phyloP scores from a whole-genome alignment of 495 filamentous ascomycete species.

The Choiromyces venosus region DNA sequence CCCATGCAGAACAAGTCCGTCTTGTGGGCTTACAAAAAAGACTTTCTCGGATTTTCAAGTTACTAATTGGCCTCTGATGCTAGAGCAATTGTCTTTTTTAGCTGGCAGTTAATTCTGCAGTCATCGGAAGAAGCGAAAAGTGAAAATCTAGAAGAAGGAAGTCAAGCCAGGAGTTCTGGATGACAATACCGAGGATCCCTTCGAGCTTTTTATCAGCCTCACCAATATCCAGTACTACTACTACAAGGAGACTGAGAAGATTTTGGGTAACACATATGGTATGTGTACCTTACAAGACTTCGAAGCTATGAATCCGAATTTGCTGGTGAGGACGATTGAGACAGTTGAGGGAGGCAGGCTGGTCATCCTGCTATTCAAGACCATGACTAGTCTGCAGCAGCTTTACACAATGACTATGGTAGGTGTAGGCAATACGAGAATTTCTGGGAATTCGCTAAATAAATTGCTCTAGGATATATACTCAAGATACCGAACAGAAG shows the following conservation, averaged over 20 bases:
- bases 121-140: constrained; percentile 95
- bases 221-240: constrained; percentile 98
- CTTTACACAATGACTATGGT: constrained; percentile 92
- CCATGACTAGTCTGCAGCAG: constrained; percentile 96
- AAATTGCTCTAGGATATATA: constrained; percentile 64
- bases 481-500: constrained; percentile 92
- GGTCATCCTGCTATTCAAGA: constrained; percentile 83
- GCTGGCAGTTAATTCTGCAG: constrained; percentile 44
- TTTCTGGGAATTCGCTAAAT: neutral
- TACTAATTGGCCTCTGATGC: constrained; percentile 25
- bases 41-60: constrained; percentile 84
- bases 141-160: constrained; percentile 96
- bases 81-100: neutral
- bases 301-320: constrained; percentile 93
- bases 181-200: constrained; percentile 91
- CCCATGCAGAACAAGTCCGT: constrained; percentile 95
- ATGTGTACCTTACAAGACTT: constrained; percentile 99
- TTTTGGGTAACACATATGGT: constrained; percentile 95
- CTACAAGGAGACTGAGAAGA: constrained; percentile 99
- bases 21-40: constrained; percentile 99
- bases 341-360: constrained; percentile 96
- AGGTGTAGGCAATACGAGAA: neutral
- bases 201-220: constrained; percentile 94
- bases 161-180: constrained; percentile 94
- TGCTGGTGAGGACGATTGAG: constrained; percentile 90